Conservation (phyloP, 2,329 filamentous ascomycete species). For the Xylariales sp. region DNA sequence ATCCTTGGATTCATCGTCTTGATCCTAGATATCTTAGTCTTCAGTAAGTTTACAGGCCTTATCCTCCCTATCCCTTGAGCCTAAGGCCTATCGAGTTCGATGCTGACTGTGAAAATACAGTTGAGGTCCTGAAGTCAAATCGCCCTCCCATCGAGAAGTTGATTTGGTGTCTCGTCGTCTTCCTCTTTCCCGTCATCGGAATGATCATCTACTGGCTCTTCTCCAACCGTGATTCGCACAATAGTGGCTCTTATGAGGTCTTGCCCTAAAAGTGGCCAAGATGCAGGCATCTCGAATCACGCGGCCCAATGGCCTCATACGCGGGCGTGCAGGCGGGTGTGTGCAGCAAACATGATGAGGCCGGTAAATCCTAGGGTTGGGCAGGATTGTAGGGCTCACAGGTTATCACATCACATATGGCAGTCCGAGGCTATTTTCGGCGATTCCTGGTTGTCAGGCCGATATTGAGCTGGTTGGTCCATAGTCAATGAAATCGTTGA, state of each 20-base stretch:
- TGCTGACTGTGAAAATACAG: constrained; percentile 30
- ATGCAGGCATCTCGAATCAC: too few relatives aligned
- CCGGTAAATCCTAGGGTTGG: too few relatives aligned
- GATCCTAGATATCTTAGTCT: constrained; percentile 58
- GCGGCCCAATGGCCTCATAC: too few relatives aligned
- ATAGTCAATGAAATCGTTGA: too few relatives aligned
- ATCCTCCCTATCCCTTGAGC: not conserved
- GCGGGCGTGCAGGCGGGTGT: too few relatives aligned
- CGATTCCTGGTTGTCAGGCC: too few relatives aligned
- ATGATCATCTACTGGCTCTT: constrained; percentile 61
- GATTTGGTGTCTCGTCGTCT: constrained; percentile 58
- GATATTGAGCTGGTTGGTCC: too few relatives aligned
- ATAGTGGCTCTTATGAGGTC: constrained; percentile 50
- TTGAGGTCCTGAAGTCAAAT: constrained; percentile 61
- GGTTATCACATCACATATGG: too few relatives aligned
- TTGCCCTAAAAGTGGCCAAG: too few relatives aligned
- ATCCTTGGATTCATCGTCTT: constrained; percentile 57
- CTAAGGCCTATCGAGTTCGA: not conserved
- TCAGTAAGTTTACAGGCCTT: constrained; percentile 42
- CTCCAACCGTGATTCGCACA: constrained; percentile 55
- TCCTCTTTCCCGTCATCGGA: constrained; percentile 59
- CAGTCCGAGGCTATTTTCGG: too few relatives aligned
- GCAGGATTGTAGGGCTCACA: too few relatives aligned
- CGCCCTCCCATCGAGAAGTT: constrained; percentile 54
- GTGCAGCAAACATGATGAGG: too few relatives aligned